These are phyloP conservation scores for Cordyceps javanica DNA, from an alignment of 2,329 filamentous ascomycete genomes.

Conservation along the genomic window DNA sequence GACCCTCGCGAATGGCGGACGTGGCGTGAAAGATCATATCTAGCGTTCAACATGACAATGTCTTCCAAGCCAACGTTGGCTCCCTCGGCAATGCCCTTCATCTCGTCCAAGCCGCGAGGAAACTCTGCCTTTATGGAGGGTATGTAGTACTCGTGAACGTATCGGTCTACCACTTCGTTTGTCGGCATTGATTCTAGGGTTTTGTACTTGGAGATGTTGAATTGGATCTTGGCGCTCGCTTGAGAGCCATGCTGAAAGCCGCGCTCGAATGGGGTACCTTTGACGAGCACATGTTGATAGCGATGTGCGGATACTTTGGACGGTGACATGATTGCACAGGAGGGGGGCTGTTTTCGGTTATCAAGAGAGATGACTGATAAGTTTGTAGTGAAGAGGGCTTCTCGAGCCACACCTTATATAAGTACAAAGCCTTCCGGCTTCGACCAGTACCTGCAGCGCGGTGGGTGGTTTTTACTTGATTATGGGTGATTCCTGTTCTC, in stretches of 20 bases:
- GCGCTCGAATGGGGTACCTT: not conserved
- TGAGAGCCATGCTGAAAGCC: not conserved
- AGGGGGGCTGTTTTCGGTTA: too few species aligned
- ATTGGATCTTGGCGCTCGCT: not conserved
- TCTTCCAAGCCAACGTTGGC: constrained; percentile 39
- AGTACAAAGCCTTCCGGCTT: too few species aligned
- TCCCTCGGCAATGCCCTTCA: constrained; percentile 43
- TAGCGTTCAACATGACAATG: constrained; percentile 51
- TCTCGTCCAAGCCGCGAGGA: constrained; percentile 27
- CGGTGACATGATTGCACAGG: not conserved
- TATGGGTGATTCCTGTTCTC: too few species aligned
- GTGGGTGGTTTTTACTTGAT: too few species aligned
- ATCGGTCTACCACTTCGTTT: not conserved
- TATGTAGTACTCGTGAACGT: not conserved
- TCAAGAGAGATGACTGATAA: too few species aligned
- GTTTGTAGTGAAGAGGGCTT: too few species aligned
- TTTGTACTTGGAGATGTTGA: not conserved
- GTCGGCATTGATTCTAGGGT: not conserved
- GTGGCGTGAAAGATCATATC: constrained; percentile 43
- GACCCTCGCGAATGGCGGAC: constrained; percentile 33
- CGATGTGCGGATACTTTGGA: not conserved
- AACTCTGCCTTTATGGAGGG: constrained; percentile 9
- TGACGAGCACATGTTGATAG: not conserved
- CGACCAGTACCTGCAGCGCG: too few species aligned
- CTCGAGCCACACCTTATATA: too few species aligned